Conservation (phyloP, 2,329 filamentous ascomycete species). For the Trichoderma breve region DNA sequence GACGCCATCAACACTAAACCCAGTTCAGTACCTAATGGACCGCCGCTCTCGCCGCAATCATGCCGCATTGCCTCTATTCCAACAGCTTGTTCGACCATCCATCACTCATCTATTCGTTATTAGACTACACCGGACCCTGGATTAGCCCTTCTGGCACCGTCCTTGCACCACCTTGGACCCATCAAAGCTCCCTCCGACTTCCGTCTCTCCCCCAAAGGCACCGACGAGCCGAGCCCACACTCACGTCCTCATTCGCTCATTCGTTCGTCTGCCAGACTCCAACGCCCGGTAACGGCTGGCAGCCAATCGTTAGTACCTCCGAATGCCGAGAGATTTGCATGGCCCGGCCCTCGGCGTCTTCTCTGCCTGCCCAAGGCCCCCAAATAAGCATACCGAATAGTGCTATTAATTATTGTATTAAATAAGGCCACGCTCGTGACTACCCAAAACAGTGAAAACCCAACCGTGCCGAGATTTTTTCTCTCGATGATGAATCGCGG, state of each 20-base stretch:
- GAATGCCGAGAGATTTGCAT: slow-evolving; percentile 16
- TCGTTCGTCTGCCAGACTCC: neutral
- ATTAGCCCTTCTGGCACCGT: neutral
- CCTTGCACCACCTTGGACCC: neutral
- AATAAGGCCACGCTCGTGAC: slow-evolving; percentile 17
- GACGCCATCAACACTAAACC: slow-evolving; percentile 19
- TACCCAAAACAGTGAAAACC: slow-evolving; percentile 11
- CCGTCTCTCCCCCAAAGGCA: slow-evolving; percentile 2
- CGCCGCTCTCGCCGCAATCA: slow-evolving; percentile 15
- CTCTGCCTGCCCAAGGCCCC: neutral
- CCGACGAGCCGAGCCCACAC: slow-evolving; percentile 18
- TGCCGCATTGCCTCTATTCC: slow-evolving; percentile 5
- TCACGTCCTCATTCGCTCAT: neutral
- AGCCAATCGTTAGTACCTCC: slow-evolving; percentile 10
- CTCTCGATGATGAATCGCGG: slow-evolving; percentile 22
- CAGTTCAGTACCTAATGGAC: slow-evolving; percentile 1
- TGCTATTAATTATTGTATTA: slow-evolving; percentile 9
- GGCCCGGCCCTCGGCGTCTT: slow-evolving; percentile 9
- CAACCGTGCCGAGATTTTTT: slow-evolving; percentile 19
- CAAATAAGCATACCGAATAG: slow-evolving; percentile 15
- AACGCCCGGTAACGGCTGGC: neutral
- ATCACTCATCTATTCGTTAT: neutral
- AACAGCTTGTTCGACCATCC: neutral
- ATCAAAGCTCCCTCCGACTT: slow-evolving; percentile 19
- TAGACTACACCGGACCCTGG: slow-evolving; percentile 10